These are phyloP conservation scores for Corylus americana DNA, from an alignment of 306 rosid genomes.

Conservation along the genomic window DNA sequence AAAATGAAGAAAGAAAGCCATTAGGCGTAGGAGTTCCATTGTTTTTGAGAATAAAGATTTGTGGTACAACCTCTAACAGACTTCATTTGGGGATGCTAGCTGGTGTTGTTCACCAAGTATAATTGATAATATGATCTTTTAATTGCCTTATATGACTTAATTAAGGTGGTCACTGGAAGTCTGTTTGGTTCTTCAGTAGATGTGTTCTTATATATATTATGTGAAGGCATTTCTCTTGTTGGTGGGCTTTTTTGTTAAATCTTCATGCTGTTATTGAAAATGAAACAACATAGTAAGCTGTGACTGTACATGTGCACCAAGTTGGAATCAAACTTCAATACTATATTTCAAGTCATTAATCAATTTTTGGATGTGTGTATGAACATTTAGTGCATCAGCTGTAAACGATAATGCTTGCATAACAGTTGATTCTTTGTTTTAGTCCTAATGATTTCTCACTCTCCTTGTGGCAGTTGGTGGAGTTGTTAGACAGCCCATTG, in stretches of 20 bases:
- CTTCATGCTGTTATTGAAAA: not conserved
- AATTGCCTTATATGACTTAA: not conserved
- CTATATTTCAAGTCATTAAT: not conserved
- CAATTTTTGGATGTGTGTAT: not conserved
- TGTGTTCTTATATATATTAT: not conserved
- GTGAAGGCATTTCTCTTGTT: not conserved
- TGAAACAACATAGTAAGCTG: not conserved
- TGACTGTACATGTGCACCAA: not conserved
- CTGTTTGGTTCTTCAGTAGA: not conserved
- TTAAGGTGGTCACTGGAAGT: not conserved
- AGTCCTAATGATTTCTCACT: conserved; percentile 25
- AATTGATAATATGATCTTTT: not conserved
- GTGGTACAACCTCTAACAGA: not conserved
- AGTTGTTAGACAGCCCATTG: conserved; percentile 83
- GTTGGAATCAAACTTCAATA: not conserved
- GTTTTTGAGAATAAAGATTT: not conserved
- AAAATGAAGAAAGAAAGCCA: not conserved
- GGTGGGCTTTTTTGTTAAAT: not conserved
- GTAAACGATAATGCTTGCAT: not conserved
- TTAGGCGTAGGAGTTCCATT: not conserved
- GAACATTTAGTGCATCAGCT: not conserved
- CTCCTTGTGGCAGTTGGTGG: conserved; percentile 81
- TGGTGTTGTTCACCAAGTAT: not conserved
- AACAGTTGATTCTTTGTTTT: conserved; percentile 14
- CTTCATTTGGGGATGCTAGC: not conserved